These are phyloP conservation scores for Crithidia bombi DNA, from an alignment of 208 protist genomes.

Conservation along the genomic window DNA sequence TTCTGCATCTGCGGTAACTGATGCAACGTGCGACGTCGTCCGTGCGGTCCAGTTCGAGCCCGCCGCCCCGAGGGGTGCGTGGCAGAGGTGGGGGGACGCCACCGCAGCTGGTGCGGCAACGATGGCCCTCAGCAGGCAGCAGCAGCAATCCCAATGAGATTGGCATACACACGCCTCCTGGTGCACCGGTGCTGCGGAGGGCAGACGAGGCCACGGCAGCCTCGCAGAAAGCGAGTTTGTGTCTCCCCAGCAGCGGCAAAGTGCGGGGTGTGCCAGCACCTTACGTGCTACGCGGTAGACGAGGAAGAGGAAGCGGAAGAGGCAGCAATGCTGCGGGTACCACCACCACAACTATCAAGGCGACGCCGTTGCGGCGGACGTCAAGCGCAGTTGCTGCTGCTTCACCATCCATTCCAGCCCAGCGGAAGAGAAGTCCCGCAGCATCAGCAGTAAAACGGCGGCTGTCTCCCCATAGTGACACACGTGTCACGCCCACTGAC, in stretches of 20 bases:
- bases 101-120: slow-evolving; percentile 13
- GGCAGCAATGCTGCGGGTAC: not conserved
- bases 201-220: not conserved
- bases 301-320: not conserved
- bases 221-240: not conserved
- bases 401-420: not conserved
- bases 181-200: not conserved
- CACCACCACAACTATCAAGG: too few species aligned
- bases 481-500: too few species aligned
- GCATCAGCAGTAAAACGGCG: not conserved
- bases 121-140: not conserved
- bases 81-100: slow-evolving; percentile 3
- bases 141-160: not conserved
- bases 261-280: not conserved
- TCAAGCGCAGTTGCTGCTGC: not conserved
- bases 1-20: not conserved
- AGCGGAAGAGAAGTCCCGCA: not conserved
- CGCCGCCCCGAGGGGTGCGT: not conserved
- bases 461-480: not conserved
- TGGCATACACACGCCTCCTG: not conserved
- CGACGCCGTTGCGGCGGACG: not conserved
- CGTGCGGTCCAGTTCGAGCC: not conserved
- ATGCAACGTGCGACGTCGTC: not conserved
- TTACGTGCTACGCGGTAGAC: not conserved
- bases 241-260: not conserved